Conservation (phyloP, 192 early-diverging fungal species). For the Mortierella claussenii region DNA sequence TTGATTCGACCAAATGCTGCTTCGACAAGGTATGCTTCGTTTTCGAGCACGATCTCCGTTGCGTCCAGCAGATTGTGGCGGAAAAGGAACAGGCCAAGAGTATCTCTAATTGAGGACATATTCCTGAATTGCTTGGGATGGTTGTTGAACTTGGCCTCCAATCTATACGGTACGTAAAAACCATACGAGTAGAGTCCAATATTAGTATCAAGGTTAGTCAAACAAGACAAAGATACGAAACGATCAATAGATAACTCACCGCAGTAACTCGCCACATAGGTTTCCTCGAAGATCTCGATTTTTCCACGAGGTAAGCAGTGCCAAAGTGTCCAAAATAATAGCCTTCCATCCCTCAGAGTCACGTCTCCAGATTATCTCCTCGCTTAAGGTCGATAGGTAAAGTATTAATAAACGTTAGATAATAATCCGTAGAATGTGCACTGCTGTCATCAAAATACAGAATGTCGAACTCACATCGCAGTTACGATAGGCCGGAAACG, state of each 20-base stretch:
- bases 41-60: constrained; percentile 9
- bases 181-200: too few relatives aligned
- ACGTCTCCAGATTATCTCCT: constrained; percentile 17
- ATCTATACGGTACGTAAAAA: neutral
- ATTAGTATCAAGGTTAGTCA: neutral
- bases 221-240: neutral
- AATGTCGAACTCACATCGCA: too few relatives aligned
- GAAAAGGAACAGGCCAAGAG: constrained; percentile 25
- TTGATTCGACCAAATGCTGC: constrained; percentile 37
- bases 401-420: too few relatives aligned
- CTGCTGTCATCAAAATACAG: too few relatives aligned
- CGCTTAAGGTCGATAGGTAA: too few relatives aligned
- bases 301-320: constrained; percentile 25
- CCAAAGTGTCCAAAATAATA: constrained; percentile 12
- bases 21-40: constrained; percentile 17
- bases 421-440: too few relatives aligned
- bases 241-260: too few relatives aligned
- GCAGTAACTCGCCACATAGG: constrained; percentile 13
- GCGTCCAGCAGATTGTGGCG: constrained; percentile 17
- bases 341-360: constrained; percentile 15
- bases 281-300: constrained; percentile 25
- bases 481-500: neutral
- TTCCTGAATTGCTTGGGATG: constrained; percentile 1
- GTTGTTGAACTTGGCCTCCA: neutral
- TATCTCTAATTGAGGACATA: constrained; percentile 10